A percentile compares a stretch with the other conserved stretches of the same genome.
These are phyloP conservation scores for Iberis pinnata DNA, from an alignment of 345 rosid species.

Conservation along the genomic window DNA sequence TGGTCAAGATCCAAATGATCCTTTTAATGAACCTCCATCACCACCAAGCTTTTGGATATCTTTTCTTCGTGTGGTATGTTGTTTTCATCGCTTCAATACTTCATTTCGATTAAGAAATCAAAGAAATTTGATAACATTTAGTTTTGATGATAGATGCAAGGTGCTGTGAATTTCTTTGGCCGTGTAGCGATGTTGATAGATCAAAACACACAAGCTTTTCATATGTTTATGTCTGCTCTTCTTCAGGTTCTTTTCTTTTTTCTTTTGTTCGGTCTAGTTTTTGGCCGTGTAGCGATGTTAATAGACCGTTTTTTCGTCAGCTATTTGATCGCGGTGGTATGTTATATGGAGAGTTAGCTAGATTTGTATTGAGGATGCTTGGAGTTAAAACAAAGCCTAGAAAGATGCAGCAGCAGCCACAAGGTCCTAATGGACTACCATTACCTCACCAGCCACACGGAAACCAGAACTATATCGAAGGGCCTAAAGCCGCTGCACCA, in stretches of 20 bases:
- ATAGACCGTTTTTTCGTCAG: not conserved
- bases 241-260: not conserved
- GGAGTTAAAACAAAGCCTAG: not conserved
- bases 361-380: not conserved
- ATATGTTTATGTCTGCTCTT: not conserved
- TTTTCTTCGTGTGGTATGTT: not conserved
- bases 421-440: not conserved
- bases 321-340: not conserved
- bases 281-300: not conserved
- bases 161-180: not conserved
- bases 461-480: not conserved
- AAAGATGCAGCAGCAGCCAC: not conserved
- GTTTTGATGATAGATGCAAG: not conserved
- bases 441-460: not conserved
- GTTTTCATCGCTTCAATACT: not conserved
- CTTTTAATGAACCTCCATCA: not conserved
- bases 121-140: not conserved
- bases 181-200: not conserved
- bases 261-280: not conserved
- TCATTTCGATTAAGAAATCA: not conserved
- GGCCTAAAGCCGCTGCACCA: not conserved
- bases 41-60: not conserved
- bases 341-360: not conserved
- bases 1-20: not conserved
- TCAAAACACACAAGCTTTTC: not conserved